Percentiles rank a stretch among this genome's conserved stretches.
phyloP scores from a whole-genome alignment of 2,329 filamentous ascomycete genomes.

The Curvularia lunata region DNA sequence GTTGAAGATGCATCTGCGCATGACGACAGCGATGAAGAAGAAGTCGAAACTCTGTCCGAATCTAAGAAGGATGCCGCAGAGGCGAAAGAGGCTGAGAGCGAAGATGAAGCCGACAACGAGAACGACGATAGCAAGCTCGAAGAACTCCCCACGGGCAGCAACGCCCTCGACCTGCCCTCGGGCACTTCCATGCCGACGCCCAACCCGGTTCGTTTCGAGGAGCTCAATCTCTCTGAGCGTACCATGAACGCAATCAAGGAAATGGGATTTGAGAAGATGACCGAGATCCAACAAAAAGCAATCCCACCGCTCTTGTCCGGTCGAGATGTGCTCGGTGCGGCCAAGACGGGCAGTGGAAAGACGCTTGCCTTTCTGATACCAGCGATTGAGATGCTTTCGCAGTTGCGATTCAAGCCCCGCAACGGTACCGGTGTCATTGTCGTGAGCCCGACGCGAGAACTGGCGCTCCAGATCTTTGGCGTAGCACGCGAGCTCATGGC shows the following conservation, averaged over 20 bases:
- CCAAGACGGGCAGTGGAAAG: conserved; percentile 96
- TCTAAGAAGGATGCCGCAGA: conserved; percentile 29
- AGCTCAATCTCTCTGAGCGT: conserved; percentile 85
- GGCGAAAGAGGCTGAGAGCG: conserved; percentile 35
- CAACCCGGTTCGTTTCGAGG: conserved; percentile 73
- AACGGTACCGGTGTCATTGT: conserved; percentile 87
- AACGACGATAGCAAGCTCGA: conserved; percentile 24
- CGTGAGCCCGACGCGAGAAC: conserved; percentile 62
- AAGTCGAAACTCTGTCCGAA: conserved; percentile 35
- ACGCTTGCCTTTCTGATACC: conserved; percentile 94
- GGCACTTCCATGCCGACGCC: conserved; percentile 64
- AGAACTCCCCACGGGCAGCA: conserved; percentile 20
- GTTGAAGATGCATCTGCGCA: conserved; percentile 28
- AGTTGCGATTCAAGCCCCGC: conserved; percentile 90
- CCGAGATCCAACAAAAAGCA: conserved; percentile 85
- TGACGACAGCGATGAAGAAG: conserved; percentile 47
- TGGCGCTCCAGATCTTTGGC: conserved; percentile 67
- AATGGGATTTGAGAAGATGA: conserved; percentile 97
- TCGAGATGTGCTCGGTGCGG: conserved; percentile 89
- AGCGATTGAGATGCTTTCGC: conserved; percentile 88
- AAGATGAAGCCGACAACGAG: conserved; percentile 36
- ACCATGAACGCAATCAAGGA: conserved; percentile 86
- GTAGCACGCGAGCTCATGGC: conserved; percentile 93
- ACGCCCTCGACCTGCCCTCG: conserved; percentile 58
- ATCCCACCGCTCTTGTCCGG: conserved; percentile 87